phyloP scores from a whole-genome alignment of 345 rosid genomes.

The Heritiera littoralis region DNA sequence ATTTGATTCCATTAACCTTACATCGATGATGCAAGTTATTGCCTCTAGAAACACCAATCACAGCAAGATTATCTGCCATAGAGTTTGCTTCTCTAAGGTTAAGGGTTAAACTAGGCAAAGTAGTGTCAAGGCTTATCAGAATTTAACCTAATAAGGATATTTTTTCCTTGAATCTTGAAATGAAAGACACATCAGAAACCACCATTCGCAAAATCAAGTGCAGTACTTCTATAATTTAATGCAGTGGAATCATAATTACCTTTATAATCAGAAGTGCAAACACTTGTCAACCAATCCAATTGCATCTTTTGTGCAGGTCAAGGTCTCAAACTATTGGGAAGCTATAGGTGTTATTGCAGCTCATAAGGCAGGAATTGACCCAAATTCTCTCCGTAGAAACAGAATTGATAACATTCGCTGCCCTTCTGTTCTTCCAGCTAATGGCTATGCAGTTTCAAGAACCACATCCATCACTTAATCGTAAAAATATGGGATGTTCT shows the following conservation, averaged over 20 bases:
- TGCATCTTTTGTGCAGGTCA: conserved; percentile 47
- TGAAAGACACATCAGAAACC: not conserved
- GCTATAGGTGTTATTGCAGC: conserved; percentile 69
- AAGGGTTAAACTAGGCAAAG: not conserved
- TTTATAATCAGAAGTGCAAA: not conserved
- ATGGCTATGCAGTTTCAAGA: conserved; percentile 38
- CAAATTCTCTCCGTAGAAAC: conserved; percentile 50
- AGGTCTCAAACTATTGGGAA: conserved; percentile 67
- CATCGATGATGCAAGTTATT: not conserved
- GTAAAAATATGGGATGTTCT: not conserved
- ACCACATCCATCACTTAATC: conserved; percentile 21
- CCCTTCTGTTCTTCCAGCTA: conserved; percentile 22
- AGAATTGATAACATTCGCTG: conserved; percentile 38
- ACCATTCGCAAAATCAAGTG: not conserved
- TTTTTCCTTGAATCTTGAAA: conserved; percentile 1
- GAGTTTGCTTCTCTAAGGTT: not conserved
- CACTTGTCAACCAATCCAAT: not conserved
- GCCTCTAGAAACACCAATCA: not conserved
- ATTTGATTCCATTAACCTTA: not conserved
- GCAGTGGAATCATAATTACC: not conserved
- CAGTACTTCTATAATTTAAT: not conserved
- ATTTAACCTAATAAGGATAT: not conserved
- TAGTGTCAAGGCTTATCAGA: not conserved
- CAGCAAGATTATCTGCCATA: not conserved
- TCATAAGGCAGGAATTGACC: conserved; percentile 61